Conservation (phyloP, 2,329 filamentous ascomycete species). For the Colletotrichum cuscutae region DNA sequence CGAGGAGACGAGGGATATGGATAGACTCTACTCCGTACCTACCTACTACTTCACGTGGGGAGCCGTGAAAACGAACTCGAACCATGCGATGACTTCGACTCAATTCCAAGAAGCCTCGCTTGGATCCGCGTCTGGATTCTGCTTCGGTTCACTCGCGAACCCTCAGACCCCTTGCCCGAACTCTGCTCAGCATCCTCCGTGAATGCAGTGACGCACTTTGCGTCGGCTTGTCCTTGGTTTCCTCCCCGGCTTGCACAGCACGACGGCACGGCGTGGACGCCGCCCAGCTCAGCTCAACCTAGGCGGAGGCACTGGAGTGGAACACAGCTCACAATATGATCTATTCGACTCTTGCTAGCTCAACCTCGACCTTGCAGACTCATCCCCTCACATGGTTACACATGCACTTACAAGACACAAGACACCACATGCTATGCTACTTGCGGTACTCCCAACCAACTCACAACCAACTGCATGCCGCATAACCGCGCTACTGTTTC, state of each 20-base stretch:
- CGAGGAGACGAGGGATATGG: background rate
- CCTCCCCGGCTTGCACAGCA: background rate
- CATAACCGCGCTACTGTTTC: constrained; percentile 32
- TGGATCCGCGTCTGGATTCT: constrained; percentile 9
- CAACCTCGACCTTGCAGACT: background rate
- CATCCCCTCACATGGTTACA: background rate
- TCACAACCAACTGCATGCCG: constrained; percentile 19
- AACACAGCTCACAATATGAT: background rate
- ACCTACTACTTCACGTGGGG: background rate
- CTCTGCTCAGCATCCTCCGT: constrained; percentile 11
- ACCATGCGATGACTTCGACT: background rate
- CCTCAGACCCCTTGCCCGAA: constrained; percentile 23
- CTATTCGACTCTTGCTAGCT: background rate
- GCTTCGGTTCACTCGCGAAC: constrained; percentile 13
- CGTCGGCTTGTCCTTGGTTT: background rate
- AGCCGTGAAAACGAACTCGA: background rate
- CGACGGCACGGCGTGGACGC: background rate
- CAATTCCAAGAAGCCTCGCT: constrained; percentile 2
- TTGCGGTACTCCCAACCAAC: background rate
- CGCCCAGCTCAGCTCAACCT: background rate
- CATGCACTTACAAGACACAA: constrained; percentile 3
- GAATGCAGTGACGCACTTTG: constrained; percentile 1
- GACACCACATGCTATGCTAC: background rate
- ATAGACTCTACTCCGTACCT: background rate
- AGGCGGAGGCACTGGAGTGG: background rate